These are phyloP conservation scores for Starmerella powellii DNA, from an alignment of 805 yeast genomes.

Conservation along the genomic window DNA sequence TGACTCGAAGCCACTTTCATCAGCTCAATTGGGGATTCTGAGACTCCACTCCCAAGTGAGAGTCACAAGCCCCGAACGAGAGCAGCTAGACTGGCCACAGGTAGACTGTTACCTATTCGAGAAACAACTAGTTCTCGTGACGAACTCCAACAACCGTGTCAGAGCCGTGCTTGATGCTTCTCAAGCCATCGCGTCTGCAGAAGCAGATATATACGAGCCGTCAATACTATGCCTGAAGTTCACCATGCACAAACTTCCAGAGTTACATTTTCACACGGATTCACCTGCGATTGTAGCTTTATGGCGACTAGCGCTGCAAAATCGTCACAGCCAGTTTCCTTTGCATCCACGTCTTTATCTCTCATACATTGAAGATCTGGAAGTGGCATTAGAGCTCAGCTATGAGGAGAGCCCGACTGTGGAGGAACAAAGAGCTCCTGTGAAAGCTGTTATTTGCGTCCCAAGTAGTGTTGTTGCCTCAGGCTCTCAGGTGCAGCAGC, in stretches of 20 bases:
- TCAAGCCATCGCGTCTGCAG: not conserved
- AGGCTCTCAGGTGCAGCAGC: too few relatives aligned
- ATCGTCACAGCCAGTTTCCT: slow-evolving; percentile 9
- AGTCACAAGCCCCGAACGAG: slow-evolving; percentile 3
- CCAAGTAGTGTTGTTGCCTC: not conserved
- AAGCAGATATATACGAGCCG: not conserved
- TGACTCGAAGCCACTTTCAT: not conserved
- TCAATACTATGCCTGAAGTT: not conserved
- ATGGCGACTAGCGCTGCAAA: slow-evolving; percentile 10
- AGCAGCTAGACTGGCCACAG: slow-evolving; percentile 1
- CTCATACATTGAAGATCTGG: not conserved
- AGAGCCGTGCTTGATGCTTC: slow-evolving; percentile 2
- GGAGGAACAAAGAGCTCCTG: not conserved
- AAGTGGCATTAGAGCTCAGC: not conserved
- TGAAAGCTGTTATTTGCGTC: not conserved
- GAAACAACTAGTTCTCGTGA: slow-evolving; percentile 1
- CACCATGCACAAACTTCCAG: not conserved
- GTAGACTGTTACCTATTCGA: slow-evolving; percentile 5
- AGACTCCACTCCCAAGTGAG: slow-evolving; percentile 1
- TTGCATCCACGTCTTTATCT: slow-evolving; percentile 1
- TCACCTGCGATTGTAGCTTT: slow-evolving; percentile 1
- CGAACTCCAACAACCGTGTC: not conserved
- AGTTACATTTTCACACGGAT: slow-evolving; percentile 3
- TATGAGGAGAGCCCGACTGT: not conserved
- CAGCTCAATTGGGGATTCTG: slow-evolving; percentile 2